Conservation (phyloP, 2,329 filamentous ascomycete species). For the Keithomyces neogunnii region DNA sequence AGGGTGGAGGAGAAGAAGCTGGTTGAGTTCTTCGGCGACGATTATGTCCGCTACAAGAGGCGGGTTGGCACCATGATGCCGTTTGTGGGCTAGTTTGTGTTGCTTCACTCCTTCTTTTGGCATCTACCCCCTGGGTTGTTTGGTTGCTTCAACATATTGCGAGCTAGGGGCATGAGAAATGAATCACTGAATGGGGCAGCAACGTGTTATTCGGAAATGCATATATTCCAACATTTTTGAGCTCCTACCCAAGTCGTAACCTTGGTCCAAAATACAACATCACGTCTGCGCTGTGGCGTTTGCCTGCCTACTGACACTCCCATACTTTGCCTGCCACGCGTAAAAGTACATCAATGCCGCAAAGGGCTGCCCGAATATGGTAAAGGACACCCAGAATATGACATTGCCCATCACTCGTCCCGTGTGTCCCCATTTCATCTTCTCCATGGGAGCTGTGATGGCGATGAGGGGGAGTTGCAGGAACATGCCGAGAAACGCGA, state of each 20-base stretch:
- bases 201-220: neutral
- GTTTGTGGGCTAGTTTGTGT: conserved; percentile 34
- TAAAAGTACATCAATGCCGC: conserved; percentile 94
- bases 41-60: conserved; percentile 68
- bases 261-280: neutral
- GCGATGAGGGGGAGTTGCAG: conserved; percentile 82
- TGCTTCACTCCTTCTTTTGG: neutral
- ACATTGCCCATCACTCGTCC: conserved; percentile 81
- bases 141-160: too few relatives aligned
- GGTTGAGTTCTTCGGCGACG: conserved; percentile 71
- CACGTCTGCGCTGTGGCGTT: neutral
- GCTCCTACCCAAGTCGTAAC: neutral
- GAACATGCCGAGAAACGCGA: conserved; percentile 92
- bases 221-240: neutral
- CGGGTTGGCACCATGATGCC: conserved; percentile 73
- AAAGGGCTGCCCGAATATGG: conserved; percentile 87
- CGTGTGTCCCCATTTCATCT: conserved; percentile 59
- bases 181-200: too few relatives aligned
- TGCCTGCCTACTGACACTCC: conserved; percentile 56
- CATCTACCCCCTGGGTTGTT: neutral
- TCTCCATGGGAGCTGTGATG: conserved; percentile 71
- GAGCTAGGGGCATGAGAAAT: too few relatives aligned
- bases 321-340: conserved; percentile 97
- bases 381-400: conserved; percentile 96
- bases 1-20: conserved; percentile 69